Base-by-base conservation (phyloP, 2,329 filamentous ascomycete genomes). In the Epichloe typhina region DNA sequence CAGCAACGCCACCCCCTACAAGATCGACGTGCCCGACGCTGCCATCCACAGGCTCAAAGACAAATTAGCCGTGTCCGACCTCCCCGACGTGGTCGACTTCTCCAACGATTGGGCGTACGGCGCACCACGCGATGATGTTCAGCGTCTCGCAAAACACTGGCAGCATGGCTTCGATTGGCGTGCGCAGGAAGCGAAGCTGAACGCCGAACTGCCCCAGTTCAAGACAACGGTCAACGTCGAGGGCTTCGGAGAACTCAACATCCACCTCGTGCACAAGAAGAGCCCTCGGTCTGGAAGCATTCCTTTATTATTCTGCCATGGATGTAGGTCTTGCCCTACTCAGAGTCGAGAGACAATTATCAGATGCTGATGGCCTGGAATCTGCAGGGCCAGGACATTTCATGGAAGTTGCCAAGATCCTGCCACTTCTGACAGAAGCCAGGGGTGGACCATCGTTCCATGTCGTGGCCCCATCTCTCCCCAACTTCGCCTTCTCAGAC, bases 221-320 rank as follows among this genome's bases (percentile, higher is more conserved):
- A 72, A 66, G 2, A 74, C 74, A 0, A 62, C 63, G 1, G 65
- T 86, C 5, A 52, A 65, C 0, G 71, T 83, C 0, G 71, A 80
- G 5, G 76, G 74, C 0, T 85, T 83, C 54, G 79, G 71, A 0
- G 68, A 72, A 0, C 60, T 85, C 35, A 69, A 79, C 23, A 70
- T 87, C 2, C 83, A 87, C 62, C 83, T 83, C 57, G 61, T 86
- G 5, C 78, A 84, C 59, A 71, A 82, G 56, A 69, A 64, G 49
- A 80, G 75, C 56, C 59, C 64, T 2, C 68, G 66, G 2, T 56
- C 71, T 1, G 69, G 70, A 19, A 79, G 80, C 2, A 77, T 87
- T 41, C 83, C 84, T 0, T 60, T 87, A 33, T 62, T 87, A 1
- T 86, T 87, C 0, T 53, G 53, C 42, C 57, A 59, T 13, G 57